Base-by-base conservation (phyloP, 768 basidiomycete species). In the Cystobasidium ongulense region DNA sequence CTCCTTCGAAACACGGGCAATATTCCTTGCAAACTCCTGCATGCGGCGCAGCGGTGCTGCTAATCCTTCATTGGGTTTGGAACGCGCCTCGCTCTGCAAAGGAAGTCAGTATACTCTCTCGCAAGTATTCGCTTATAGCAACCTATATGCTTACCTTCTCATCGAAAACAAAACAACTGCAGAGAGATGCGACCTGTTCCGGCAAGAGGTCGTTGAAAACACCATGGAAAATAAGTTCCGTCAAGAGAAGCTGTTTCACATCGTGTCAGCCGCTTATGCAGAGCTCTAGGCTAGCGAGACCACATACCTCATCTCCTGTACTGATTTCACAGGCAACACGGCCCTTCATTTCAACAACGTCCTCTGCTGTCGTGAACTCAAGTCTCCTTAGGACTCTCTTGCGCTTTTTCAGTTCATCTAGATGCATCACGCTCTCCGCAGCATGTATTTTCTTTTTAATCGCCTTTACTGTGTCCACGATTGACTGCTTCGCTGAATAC, bases 281-380 rank as follows among this genome's bases (percentile, higher is more conserved):
- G 11, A 27, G 46, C 23, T 23, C 13, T 11, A 5, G 43, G 3
- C 67, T 18, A 25, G 67, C 13, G 5, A 71, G 53, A 54, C 5
- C 13, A 8, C 68, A 10, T 35, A 71, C 68, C 54, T 99, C 96
- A 79, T 99, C 96, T 7, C 96, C 96, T 1, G 93, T 89, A 80
- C 90, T 92, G 82, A 99, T 98, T 82, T 99, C 96, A 80, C 96
- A 99, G 21, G 96, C 96, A 0, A 99, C 95, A 43, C 96, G 85
- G 0, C 96, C 96, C 83, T 99, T 99, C 86, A 93, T 88, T 80
- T 98, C 96, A 25, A 98, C 92, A 73, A 98, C 96, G 81, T 98
- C 95, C 0, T 88, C 86, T 11, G 87, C 80, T 17, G 86, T 89
- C 1, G 92, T 94, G 84, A 98, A 98, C 0, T 89, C 94, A 5